Evolutionary conservation across 2,329 filamentous ascomycete genomes (phyloP), one percentile per base, ranked within the genome.

Genomic region (Ascochyta koolunga): DNA sequence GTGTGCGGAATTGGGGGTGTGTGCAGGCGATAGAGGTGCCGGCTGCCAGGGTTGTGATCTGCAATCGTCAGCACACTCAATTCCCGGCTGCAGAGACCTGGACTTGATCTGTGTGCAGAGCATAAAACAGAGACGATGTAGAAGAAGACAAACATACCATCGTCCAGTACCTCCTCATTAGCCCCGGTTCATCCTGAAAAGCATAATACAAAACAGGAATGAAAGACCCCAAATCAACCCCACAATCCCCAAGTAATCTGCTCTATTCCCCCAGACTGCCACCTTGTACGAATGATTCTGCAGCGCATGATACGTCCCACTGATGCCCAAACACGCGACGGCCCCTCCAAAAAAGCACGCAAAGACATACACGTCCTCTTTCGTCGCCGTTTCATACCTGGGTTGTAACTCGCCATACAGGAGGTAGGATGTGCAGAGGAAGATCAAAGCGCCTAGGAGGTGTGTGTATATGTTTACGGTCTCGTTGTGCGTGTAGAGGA

Each of bases 231-330:
- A 90, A 54, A 98, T 98, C 62, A 99, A 79, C 42, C 88, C 85
- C 25, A 98, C 90, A 64, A 99, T 99, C 6, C 95, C 95, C 5
- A 93, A 85, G 72, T 99, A 98, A 72, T 99, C 95, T 51, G 98
- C 79, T 74, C 96, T 91, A 73, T 98, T 98, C 10, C 93, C 93
- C 80, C 91, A 90, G 58, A 85, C 87, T 2, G 89, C 87, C 13
- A 97, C 90, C 1, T 77, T 76, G 32, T 86, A 84, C 16, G 90
- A 95, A 74, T 99, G 95, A 62, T 97, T 96, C 19, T 83, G 86
- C 41, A 97, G 83, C 2, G 90, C 84, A 72, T 99, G 95, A 71
- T 87, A 99, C 2, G 88, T 89, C 5, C 91, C 78, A 50, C 74
- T 78, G 76, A 81, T 79, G 5, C 77, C 77, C 27, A 82, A 58